A percentile compares a stretch with the other conserved stretches of the same genome.
Evolutionary conservation across 1,284 basidiomycete genomes (phyloP).

Genomic region (Ganoderma lingzhi): DNA sequence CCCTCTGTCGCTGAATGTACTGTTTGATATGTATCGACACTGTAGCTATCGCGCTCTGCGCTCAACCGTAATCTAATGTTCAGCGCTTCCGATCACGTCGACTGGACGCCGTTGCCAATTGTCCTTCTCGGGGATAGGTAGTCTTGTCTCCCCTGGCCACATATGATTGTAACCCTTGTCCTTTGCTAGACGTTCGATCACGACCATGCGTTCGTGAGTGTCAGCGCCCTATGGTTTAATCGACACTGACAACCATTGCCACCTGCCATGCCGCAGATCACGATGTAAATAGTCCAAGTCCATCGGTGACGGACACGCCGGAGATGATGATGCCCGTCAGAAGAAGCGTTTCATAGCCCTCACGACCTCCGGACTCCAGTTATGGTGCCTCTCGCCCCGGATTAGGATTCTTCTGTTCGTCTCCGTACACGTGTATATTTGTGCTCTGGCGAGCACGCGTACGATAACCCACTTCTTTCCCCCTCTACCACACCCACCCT

Average conservation of each 20-base stretch:
- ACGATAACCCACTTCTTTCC: background rate
- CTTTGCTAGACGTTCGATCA: background rate
- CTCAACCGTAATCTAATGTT: background rate
- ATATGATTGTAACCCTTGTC: background rate
- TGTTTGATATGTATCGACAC: conserved; percentile 20
- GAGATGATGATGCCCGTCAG: background rate
- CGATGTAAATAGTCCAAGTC: background rate
- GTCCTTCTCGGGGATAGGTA: background rate
- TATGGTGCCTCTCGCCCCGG: background rate
- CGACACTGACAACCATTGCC: background rate
- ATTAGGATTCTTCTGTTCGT: background rate
- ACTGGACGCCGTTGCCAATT: no score
- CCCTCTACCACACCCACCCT: background rate
- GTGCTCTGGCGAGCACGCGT: background rate
- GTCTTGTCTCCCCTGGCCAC: no score
- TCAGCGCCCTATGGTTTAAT: background rate
- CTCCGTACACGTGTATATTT: background rate
- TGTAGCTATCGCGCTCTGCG: conserved; percentile 10
- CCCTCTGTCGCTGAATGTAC: conserved; percentile 23
- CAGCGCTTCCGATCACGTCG: background rate
- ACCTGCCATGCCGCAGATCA: background rate
- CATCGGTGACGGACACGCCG: background rate
- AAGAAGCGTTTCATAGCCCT: background rate
- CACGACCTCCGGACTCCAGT: background rate
- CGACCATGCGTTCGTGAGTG: background rate